Percentiles rank a stretch among this genome's conserved stretches.
phyloP scores from a whole-genome alignment of 768 basidiomycete genomes.

The Suillus hirtellus region DNA sequence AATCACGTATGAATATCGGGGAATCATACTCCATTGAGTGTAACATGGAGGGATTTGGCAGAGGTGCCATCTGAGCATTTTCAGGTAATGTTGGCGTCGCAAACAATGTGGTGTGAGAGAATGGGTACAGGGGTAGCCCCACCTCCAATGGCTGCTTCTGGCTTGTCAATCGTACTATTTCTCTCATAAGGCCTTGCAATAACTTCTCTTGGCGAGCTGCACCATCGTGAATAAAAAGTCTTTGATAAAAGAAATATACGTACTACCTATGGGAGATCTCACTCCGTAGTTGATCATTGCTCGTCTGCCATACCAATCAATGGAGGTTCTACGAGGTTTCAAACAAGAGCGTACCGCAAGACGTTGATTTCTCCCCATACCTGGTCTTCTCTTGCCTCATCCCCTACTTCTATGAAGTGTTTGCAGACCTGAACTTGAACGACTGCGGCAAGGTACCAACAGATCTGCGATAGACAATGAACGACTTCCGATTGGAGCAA shows the following conservation, averaged over 20 bases:
- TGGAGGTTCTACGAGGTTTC: conserved; percentile 1
- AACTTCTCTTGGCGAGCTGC: conserved; percentile 81
- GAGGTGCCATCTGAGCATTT: conserved; percentile 30
- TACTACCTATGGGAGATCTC: conserved; percentile 82
- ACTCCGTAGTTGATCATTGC: conserved; percentile 83
- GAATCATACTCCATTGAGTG: background rate
- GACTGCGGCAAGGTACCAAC: conserved; percentile 89
- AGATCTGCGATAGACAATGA: conserved; percentile 53
- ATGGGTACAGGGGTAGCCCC: conserved; percentile 78
- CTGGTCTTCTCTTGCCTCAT: conserved; percentile 68
- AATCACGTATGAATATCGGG: background rate
- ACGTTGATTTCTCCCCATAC: conserved; percentile 90
- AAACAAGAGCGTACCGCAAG: conserved; percentile 52
- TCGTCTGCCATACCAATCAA: conserved; percentile 45
- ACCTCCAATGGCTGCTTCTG: conserved; percentile 81
- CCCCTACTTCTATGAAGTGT: conserved; percentile 81
- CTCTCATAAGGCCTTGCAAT: conserved; percentile 80
- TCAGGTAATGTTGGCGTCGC: conserved; percentile 44
- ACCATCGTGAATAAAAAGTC: conserved; percentile 13
- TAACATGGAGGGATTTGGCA: conserved; percentile 24
- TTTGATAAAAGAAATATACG: conserved; percentile 30
- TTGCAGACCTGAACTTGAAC: conserved; percentile 87
- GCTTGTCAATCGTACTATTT: conserved; percentile 79
- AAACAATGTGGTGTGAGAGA: conserved; percentile 69
- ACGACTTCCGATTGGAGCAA: conserved; percentile 10